Conservation (phyloP, 192 early-diverging fungal species). For the Thamnidium elegans region DNA sequence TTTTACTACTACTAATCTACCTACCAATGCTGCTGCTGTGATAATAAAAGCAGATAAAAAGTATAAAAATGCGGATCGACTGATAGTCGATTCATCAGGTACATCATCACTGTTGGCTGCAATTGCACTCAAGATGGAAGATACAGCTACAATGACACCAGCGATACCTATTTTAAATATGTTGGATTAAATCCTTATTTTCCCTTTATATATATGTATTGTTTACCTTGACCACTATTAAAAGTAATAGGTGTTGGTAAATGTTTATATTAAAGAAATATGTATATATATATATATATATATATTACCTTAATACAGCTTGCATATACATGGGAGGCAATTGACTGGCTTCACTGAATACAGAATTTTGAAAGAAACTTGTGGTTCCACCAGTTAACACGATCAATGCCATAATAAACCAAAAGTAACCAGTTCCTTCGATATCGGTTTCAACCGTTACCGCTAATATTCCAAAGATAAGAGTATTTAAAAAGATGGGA, state of each 20-base stretch:
- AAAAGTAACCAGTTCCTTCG: slow-evolving; percentile 59
- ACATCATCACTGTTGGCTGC: slow-evolving; percentile 20
- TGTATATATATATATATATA: too few relatives aligned
- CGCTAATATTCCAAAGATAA: slow-evolving; percentile 48
- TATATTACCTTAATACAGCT: slow-evolving; percentile 64
- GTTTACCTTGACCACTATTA: slow-evolving; percentile 41
- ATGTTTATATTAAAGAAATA: not conserved
- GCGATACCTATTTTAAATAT: slow-evolving; percentile 44
- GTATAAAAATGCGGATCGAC: slow-evolving; percentile 47
- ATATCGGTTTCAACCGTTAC: slow-evolving; percentile 47
- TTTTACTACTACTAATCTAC: slow-evolving; percentile 36
- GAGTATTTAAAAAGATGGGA: slow-evolving; percentile 52
- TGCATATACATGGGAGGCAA: slow-evolving; percentile 68
- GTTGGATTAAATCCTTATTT: not conserved
- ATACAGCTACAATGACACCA: slow-evolving; percentile 61
- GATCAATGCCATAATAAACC: slow-evolving; percentile 56
- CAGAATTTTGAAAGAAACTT: slow-evolving; percentile 60
- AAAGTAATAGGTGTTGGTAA: too few relatives aligned
- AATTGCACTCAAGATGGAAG: slow-evolving; percentile 42
- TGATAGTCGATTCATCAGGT: slow-evolving; percentile 14
- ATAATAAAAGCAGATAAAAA: slow-evolving; percentile 46
- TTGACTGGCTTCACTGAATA: slow-evolving; percentile 69
- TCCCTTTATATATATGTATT: not conserved
- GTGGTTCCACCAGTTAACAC: slow-evolving; percentile 55
- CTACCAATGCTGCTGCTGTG: slow-evolving; percentile 39